These are phyloP conservation scores for Graphiopsis chlorocephala DNA, from an alignment of 2,329 filamentous ascomycete genomes.

Conservation along the genomic window DNA sequence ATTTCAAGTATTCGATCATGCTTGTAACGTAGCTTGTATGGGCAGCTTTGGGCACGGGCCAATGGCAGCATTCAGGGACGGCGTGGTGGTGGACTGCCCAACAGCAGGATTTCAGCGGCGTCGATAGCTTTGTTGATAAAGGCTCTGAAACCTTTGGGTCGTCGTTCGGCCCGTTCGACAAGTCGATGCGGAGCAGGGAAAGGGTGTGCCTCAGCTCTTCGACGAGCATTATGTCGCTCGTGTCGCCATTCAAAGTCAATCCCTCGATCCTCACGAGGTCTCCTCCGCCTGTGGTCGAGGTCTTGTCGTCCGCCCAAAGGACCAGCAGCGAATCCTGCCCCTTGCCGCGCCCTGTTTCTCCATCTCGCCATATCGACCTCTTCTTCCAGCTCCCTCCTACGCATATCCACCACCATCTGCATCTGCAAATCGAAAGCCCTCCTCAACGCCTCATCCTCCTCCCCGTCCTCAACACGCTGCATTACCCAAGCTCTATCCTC, in stretches of 20 bases:
- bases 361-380: background rate
- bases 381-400: background rate
- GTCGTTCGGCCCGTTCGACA: background rate
- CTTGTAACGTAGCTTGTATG: background rate
- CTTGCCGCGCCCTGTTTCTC: background rate
- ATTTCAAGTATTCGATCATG: background rate
- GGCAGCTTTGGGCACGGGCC: background rate
- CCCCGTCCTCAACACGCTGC: background rate
- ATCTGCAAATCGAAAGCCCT: constrained; percentile 14
- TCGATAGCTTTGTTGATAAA: background rate
- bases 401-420: background rate
- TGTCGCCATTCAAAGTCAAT: background rate
- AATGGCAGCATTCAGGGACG: background rate
- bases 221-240: background rate
- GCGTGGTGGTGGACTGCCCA: background rate
- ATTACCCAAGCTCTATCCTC: background rate
- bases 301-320: background rate
- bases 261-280: background rate
- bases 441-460: background rate
- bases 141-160: background rate
- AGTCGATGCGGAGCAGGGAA: background rate
- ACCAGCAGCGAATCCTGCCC: background rate
- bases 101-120: background rate
- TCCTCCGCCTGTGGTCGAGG: background rate
- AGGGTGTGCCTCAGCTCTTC: background rate